Percentiles rank a stretch among this genome's conserved stretches.
phyloP scores from a whole-genome alignment of 148 eudicot genomes.

The Hydrangea macrophylla region DNA sequence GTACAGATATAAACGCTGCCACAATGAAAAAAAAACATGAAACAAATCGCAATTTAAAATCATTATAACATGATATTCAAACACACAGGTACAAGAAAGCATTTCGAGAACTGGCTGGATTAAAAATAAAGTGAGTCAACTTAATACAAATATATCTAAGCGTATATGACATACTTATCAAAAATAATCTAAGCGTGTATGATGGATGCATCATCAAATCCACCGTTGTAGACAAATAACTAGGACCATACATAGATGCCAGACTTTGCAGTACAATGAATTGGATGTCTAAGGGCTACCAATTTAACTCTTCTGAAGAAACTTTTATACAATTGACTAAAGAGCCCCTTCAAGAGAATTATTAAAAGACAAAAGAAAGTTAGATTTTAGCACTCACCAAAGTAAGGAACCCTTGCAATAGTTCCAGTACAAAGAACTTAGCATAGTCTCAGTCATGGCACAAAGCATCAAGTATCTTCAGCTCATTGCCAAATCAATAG shows the following conservation, averaged over 20 bases:
- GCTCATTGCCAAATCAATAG: not conserved
- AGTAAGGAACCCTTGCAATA: conserved; percentile 96
- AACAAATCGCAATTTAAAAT: not conserved
- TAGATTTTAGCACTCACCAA: conserved; percentile 61
- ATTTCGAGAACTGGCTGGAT: too few species aligned
- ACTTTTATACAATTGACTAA: too few species aligned
- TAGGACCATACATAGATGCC: not conserved
- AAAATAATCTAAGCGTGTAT: not conserved
- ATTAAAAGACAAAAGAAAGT: not conserved
- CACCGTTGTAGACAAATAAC: not conserved
- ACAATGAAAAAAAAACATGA: too few species aligned
- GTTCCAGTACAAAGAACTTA: conserved; percentile 94
- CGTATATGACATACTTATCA: too few species aligned
- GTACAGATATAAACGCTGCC: conserved; percentile 92
- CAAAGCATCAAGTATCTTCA: conserved; percentile 86
- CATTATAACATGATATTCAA: not conserved
- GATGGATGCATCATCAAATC: not conserved
- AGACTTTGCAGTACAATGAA: not conserved
- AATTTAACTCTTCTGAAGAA: too few species aligned
- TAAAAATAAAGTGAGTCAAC: too few species aligned
- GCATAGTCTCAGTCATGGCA: conserved; percentile 81
- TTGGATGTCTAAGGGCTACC: not conserved
- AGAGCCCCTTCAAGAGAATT: conserved; percentile 7
- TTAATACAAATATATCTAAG: too few species aligned
- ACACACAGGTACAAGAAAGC: not conserved